Base-by-base conservation (phyloP, 202 grass and related monocot species). In the Bolboschoenoplectus hybrid region DNA sequence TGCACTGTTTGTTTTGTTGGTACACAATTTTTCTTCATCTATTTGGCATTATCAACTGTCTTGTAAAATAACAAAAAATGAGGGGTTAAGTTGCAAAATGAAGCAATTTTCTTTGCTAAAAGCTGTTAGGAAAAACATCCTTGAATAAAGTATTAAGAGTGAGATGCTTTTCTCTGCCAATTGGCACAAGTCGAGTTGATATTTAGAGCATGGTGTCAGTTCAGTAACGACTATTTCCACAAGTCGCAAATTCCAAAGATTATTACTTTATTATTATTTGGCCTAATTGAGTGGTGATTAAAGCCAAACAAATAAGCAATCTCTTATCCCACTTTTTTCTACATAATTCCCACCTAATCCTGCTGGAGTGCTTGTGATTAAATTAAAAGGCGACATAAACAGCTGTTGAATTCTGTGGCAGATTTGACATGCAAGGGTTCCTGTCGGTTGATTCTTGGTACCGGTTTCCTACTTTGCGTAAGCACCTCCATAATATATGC, bases 341-440 rank as follows among this genome's bases (percentile, higher is more conserved):
- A 14, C 32, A 47, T 56, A 83, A n/a, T 83, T 83, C 62, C 62
- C 61, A 83, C 81, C 81, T 39, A 83, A 83, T 68, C 81, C 81
- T 83, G 44, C 14, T n/a, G 51, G 45, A 38, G 5, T 83, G 44
- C 14, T n/a, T 67, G 45, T 52, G 5, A 80, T 56, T 80, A 58
- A 80, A 84, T 70, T 84, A 84, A 68, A 38, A 64, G 58, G 63
- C 8, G 82, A 84, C 82, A 84, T 50, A 84, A 71, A 53, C 46
- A 71, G 82, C 63, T 84, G 63, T 67, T 84, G 43, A 84, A 71
- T 84, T 68, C 6, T 84, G 7, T 71, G 64, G 44, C 13, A 84
- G 47, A 84, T 71, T 84, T 84, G 82, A 84, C 82, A 71, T 69
- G 64, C 32, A 9, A n/a, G 63, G n/a, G 45, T 83, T 51, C 3